Percentiles rank a stretch among this genome's conserved stretches.
phyloP scores from a whole-genome alignment of 1,284 basidiomycete genomes.

The Cryptococcus jaspeensis region DNA sequence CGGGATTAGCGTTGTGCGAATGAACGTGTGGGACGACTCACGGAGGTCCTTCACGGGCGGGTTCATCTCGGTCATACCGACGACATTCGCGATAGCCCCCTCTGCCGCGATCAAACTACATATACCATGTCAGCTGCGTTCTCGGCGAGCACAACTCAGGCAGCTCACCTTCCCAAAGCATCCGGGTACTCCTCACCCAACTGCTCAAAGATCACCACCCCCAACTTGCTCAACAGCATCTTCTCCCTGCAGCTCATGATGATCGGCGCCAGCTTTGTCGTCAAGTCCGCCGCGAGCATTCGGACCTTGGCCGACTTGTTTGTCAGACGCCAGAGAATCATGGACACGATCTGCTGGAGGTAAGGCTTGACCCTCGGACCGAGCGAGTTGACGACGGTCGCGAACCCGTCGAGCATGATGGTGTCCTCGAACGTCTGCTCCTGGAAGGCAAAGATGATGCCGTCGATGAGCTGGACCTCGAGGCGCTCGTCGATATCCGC shows the following conservation, averaged over 20 bases:
- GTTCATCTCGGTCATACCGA: slow-evolving; percentile 99
- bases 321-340: slow-evolving; percentile 96
- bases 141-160: background rate
- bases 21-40: slow-evolving; percentile 56
- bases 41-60: slow-evolving; percentile 97
- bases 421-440: slow-evolving; percentile 98
- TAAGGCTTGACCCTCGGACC: slow-evolving; percentile 97
- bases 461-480: slow-evolving; percentile 91
- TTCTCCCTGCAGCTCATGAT: slow-evolving; percentile 99
- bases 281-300: slow-evolving; percentile 96
- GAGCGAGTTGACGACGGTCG: slow-evolving; percentile 93
- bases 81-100: slow-evolving; percentile 97
- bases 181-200: slow-evolving; percentile 99
- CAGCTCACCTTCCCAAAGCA: slow-evolving; percentile 70
- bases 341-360: slow-evolving; percentile 98
- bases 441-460: slow-evolving; percentile 99
- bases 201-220: slow-evolving; percentile 96
- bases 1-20: slow-evolving; percentile 8
- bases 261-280: slow-evolving; percentile 88
- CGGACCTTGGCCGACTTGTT: slow-evolving; percentile 99
- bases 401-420: slow-evolving; percentile 98
- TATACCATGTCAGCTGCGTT: background rate
- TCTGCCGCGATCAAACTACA: slow-evolving; percentile 94
- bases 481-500: slow-evolving; percentile 95
- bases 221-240: slow-evolving; percentile 90